phyloP scores from a whole-genome alignment of 148 eudicot genomes.

The Nepenthes mirabilis region DNA sequence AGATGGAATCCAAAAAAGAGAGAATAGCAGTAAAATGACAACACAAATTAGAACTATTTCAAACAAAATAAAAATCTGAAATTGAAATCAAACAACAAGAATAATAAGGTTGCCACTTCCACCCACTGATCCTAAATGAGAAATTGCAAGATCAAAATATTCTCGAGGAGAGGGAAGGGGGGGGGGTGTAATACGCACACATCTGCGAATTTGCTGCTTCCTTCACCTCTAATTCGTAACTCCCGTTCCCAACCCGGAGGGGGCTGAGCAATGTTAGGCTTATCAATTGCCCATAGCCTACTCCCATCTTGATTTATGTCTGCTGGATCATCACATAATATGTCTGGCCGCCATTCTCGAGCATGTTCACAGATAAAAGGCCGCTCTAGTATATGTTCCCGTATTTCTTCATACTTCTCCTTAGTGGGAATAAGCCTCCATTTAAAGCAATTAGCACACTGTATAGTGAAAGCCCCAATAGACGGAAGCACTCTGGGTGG shows the following conservation, averaged over 20 bases:
- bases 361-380: conserved; percentile 71
- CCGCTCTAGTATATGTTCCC: conserved; percentile 56
- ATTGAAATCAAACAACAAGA: neutral
- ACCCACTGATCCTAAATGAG: neutral
- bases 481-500: conserved; percentile 43
- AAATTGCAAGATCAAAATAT: neutral
- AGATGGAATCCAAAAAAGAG: neutral
- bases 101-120: neutral
- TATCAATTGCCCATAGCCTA: conserved; percentile 93
- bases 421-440: conserved; percentile 93
- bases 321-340: conserved; percentile 58
- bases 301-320: conserved; percentile 80
- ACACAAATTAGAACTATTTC: neutral
- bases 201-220: conserved; percentile 81
- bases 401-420: conserved; percentile 81
- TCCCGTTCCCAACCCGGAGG: conserved; percentile 90
- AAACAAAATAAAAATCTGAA: neutral
- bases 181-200: conserved; percentile 43
- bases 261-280: conserved; percentile 74
- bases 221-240: conserved; percentile 72
- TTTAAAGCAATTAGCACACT: conserved; percentile 75
- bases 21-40: neutral
- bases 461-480: conserved; percentile 80
- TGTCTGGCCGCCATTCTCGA: conserved; percentile 66
- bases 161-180: neutral